A percentile compares a stretch with the other conserved stretches of the same genome.
These are phyloP conservation scores for Penstemon barbatus DNA, from an alignment of 257 asterid species.

Conservation along the genomic window DNA sequence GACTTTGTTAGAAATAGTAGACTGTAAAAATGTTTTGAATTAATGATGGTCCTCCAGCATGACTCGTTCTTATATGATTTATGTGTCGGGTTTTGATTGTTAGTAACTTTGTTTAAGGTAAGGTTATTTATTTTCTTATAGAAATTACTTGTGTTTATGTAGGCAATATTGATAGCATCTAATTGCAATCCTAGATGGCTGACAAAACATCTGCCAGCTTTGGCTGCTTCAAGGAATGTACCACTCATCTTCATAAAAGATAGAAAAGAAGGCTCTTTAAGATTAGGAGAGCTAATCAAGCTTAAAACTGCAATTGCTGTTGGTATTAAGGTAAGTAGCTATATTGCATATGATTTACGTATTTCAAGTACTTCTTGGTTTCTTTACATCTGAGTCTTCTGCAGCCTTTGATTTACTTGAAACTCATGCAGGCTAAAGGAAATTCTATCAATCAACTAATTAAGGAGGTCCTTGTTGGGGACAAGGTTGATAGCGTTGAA, in stretches of 20 bases:
- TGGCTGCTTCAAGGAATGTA: conserved; percentile 73
- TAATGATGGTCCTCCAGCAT: conserved; percentile 7
- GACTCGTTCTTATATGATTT: conserved; percentile 12
- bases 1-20: conserved; percentile 12
- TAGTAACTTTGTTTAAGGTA: conserved; percentile 3
- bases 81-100: background rate
- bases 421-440: conserved; percentile 55
- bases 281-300: conserved; percentile 77
- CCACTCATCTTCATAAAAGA: conserved; percentile 69
- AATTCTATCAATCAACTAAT: conserved; percentile 51
- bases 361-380: background rate
- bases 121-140: background rate
- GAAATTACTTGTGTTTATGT: conserved; percentile 6
- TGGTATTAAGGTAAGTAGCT: conserved; percentile 65
- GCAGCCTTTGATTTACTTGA: conserved; percentile 11
- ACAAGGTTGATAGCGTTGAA: conserved; percentile 23
- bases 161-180: conserved; percentile 76
- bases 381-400: background rate
- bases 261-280: conserved; percentile 63
- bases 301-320: conserved; percentile 79
- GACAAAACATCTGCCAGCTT: conserved; percentile 66
- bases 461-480: conserved; percentile 28
- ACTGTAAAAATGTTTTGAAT: background rate
- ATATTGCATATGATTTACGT: background rate
- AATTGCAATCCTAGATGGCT: conserved; percentile 87